A percentile compares a stretch with the other conserved stretches of the same genome.
These are phyloP conservation scores for Loxodes magnus DNA, from an alignment of 73 alveolate genomes.

Conservation along the genomic window DNA sequence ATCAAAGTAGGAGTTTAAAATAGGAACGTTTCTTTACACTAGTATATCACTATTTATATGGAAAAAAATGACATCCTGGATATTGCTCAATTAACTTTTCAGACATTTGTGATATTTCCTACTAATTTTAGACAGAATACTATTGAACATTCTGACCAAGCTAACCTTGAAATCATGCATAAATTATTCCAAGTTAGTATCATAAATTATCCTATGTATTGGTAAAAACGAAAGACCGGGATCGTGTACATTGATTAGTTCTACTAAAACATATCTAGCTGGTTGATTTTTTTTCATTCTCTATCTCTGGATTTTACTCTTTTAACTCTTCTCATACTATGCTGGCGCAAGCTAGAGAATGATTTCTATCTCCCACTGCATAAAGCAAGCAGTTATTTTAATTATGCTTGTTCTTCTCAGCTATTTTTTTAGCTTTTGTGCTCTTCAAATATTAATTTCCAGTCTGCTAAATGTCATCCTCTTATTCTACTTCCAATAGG, in stretches of 20 bases:
- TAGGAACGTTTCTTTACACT: not conserved
- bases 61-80: too few relatives aligned
- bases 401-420: too few relatives aligned
- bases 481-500: too few relatives aligned
- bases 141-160: too few relatives aligned
- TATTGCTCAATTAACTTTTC: too few relatives aligned
- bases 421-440: too few relatives aligned
- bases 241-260: constrained; percentile 46
- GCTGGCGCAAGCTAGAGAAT: constrained; percentile 51
- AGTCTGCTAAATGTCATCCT: too few relatives aligned
- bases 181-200: constrained; percentile 26
- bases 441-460: too few relatives aligned
- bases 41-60: not conserved
- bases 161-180: too few relatives aligned
- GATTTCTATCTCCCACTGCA: constrained; percentile 67
- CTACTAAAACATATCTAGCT: constrained; percentile 42
- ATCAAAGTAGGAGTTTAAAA: constrained; percentile 8
- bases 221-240: constrained; percentile 49
- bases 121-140: too few relatives aligned
- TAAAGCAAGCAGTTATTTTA: too few relatives aligned
- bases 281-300: constrained; percentile 14
- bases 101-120: too few relatives aligned
- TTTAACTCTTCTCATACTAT: constrained; percentile 40
- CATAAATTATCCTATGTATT: constrained; percentile 38
- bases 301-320: constrained; percentile 18